Base-by-base conservation (phyloP, 345 rosid species). In the Abelmoschus esculentus region DNA sequence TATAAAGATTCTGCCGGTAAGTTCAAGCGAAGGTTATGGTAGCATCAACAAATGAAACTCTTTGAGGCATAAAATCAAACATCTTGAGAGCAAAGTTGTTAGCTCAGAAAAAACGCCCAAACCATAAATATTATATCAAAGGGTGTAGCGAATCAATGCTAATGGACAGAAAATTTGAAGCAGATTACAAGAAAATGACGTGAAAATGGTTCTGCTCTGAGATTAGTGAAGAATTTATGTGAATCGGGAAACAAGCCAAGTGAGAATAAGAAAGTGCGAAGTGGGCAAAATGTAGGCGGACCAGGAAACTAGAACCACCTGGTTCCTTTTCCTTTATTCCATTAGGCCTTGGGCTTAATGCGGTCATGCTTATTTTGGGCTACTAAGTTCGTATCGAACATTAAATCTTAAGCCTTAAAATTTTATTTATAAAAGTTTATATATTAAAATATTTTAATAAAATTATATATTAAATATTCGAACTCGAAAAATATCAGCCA, bases 41-140 rank as follows among this genome's bases (percentile, higher is more conserved):
- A 6, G 3, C 13, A 42, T 8, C 13, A 65, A 46, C 6, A 44
- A 42, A 5, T 22, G 38, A 15, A 66, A 49, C 54, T 29, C 42
- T 31, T 29, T 66, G 8, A 66, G 57, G 58, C 42, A 49, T 66
- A 47, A 66, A 49, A 49, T 49, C 70, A 49, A 66, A 49, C 70
- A 66, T 8, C 26, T 66, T 47, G 28, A 15, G 22, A 9, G 42
- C 57, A 9, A 26, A 8, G 6, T 28, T 10, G 42, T 17, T 8
- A 17, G 70, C 22, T 66, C 26, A 6, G 3, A 66, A 7, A 47
- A 10, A 2, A 3, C 1, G 0, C 2, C 67, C 0, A 2, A 1
- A 2, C 7, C 2, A 1, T 0, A 1, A 14, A 46, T 3, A 61
- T 1, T 28, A 3, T 14, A 47, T 15, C 6, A 7, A 4, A 1